Evolutionary conservation across 2,329 filamentous ascomycete genomes (phyloP), one percentile per base, ranked within the genome.

Genomic region (Venturia nashicola): DNA sequence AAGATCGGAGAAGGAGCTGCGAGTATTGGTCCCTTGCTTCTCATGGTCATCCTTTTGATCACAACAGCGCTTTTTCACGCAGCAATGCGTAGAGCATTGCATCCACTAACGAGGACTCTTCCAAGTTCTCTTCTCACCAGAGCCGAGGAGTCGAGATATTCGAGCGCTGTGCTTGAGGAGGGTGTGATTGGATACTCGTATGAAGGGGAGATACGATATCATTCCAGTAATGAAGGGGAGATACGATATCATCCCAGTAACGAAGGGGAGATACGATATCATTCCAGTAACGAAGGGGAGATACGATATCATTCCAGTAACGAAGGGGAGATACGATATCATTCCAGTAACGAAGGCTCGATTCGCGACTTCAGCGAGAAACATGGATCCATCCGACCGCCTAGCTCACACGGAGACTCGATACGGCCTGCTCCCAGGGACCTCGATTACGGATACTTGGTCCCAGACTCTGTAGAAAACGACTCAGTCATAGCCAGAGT

Each of bases 11-110:
- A 43, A 34, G 44, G 39, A 2, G 20, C 9, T 32, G 44, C 43
- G 11, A 55, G 61, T n/a, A 7, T 61, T 64, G 76, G 73, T 0
- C 77, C 78, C 18, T 70, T 78, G 7, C 70, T 71, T 5, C 71
- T 79, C 55, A 77, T 78, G 72, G 70, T 74, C 61, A 63, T 77
- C 6, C 69, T 79, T 12, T 69, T 79, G 3, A 68, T 71, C 40
- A 65, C 69, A 48, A 78, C 76, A 5, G 71, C 76, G 62, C 61
- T 76, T 20, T 79, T 76, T 71, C 74, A 77, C 40, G 62, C 75
- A 9, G 40, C 42, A 1, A 64, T 64, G 62, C 36, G 39, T 11
- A 34, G 34, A 42, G 43, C 36, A 18, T 18, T 64, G 9, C 46
- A 61, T 61, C 27, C 54, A 70, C 69, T 44, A 68, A 78, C 36